Evolutionary conservation across 768 basidiomycete species (phyloP).

Genomic region (Leucocoprinus birnbaumii): DNA sequence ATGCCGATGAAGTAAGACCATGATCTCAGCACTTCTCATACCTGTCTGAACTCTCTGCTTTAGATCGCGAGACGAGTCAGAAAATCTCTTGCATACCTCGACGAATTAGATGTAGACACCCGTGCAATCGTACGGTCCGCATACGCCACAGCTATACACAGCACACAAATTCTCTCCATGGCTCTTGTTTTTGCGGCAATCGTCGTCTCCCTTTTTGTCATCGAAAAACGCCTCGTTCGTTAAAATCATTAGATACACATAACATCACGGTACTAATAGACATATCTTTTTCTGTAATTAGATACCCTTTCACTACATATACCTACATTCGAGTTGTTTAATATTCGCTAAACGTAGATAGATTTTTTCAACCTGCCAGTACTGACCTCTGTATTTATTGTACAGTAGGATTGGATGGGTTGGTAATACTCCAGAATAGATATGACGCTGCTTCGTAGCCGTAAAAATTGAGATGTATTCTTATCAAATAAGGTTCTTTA

Average conservation of each 20-base stretch:
- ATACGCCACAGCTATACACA: constrained; percentile 46
- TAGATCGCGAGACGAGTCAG: constrained; percentile 49
- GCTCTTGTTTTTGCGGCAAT: constrained; percentile 35
- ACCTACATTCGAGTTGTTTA: not conserved
- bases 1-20: constrained; percentile 50
- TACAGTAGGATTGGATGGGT: no score
- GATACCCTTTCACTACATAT: not conserved
- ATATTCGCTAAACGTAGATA: not conserved
- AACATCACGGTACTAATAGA: not conserved
- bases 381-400: no score
- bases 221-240: constrained; percentile 38
- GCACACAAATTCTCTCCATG: constrained; percentile 45
- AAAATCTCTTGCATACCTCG: constrained; percentile 45
- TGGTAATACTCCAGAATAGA: no score
- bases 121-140: constrained; percentile 34
- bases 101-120: constrained; percentile 36
- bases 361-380: no score
- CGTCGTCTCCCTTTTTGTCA: constrained; percentile 46
- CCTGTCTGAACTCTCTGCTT: no score
- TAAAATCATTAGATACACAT: not conserved
- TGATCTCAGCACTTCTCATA: not conserved
- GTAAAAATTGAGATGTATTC: no score
- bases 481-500: no score
- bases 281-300: not conserved
- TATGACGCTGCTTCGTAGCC: no score